Evolutionary conservation across 345 rosid species (phyloP).

Genomic region (Firmiana major): DNA sequence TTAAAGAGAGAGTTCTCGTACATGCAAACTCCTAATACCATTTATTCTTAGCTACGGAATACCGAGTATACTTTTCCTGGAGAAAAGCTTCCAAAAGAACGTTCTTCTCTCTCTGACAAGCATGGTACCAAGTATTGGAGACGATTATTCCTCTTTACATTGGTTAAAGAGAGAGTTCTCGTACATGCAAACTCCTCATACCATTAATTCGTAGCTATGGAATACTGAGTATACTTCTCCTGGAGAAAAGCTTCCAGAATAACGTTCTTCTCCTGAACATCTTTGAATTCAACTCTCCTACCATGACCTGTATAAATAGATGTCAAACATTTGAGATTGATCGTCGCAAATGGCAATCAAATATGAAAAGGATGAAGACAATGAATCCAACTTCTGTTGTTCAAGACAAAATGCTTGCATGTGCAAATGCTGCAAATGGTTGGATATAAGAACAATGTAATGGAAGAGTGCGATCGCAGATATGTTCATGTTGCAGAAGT

Average conservation of each 20-base stretch:
- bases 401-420: no score
- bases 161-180: background rate
- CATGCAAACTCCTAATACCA: background rate
- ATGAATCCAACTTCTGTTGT: no score
- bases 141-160: background rate
- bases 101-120: no score
- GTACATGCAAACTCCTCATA: background rate
- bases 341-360: no score
- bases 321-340: no score
- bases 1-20: background rate
- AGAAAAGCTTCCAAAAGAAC: background rate
- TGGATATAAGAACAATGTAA: background rate
- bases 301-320: slow-evolving; percentile 8
- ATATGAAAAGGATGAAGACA: no score
- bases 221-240: slow-evolving; percentile 7
- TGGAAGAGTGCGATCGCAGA: background rate
- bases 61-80: slow-evolving; percentile 1
- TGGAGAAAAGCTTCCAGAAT: background rate
- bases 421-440: background rate
- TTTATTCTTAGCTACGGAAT: background rate
- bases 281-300: slow-evolving; percentile 17
- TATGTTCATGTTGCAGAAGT: background rate
- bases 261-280: slow-evolving; percentile 12
- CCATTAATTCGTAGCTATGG: background rate
- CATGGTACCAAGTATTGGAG: background rate